A percentile compares a stretch with the other conserved stretches of the same genome.
Conservation (phyloP, 306 rosid species). For the Quercus variabilis region DNA sequence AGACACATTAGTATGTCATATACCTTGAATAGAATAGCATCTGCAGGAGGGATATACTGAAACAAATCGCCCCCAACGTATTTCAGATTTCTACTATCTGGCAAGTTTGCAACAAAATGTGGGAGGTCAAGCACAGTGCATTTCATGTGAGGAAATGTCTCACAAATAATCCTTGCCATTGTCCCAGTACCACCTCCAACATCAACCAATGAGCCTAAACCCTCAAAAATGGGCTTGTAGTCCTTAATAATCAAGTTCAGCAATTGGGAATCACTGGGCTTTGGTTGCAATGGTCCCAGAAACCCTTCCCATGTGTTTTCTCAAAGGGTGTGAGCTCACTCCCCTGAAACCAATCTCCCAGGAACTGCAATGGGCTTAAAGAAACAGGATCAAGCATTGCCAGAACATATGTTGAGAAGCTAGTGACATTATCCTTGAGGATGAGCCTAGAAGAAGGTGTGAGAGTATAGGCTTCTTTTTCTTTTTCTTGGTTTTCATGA, state of each 20-base stretch:
- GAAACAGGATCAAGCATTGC: conserved; percentile 15
- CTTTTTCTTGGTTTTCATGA: neutral
- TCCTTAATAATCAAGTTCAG: conserved; percentile 34
- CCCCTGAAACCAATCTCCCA: conserved; percentile 35
- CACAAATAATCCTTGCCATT: conserved; percentile 14
- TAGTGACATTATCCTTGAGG: conserved; percentile 15
- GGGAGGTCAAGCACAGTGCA: conserved; percentile 52
- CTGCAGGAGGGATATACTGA: conserved; percentile 38
- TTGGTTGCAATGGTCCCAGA: conserved; percentile 29
- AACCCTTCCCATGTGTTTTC: conserved; percentile 28
- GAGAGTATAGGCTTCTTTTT: conserved; percentile 27
- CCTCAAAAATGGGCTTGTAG: conserved; percentile 39
- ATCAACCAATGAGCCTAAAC: conserved; percentile 31
- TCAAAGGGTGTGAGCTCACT: conserved; percentile 19
- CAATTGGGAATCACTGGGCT: conserved; percentile 39
- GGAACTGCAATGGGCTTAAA: conserved; percentile 20
- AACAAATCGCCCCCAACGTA: conserved; percentile 54
- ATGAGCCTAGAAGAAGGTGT: conserved; percentile 49
- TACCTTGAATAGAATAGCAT: conserved; percentile 46
- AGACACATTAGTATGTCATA: neutral
- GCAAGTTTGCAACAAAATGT: conserved; percentile 34
- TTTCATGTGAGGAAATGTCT: conserved; percentile 42
- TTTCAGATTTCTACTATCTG: conserved; percentile 32
- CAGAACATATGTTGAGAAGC: neutral
- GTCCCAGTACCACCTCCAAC: conserved; percentile 38